phyloP scores from a whole-genome alignment of 345 rosid species.

The Lumnitzera racemosa region DNA sequence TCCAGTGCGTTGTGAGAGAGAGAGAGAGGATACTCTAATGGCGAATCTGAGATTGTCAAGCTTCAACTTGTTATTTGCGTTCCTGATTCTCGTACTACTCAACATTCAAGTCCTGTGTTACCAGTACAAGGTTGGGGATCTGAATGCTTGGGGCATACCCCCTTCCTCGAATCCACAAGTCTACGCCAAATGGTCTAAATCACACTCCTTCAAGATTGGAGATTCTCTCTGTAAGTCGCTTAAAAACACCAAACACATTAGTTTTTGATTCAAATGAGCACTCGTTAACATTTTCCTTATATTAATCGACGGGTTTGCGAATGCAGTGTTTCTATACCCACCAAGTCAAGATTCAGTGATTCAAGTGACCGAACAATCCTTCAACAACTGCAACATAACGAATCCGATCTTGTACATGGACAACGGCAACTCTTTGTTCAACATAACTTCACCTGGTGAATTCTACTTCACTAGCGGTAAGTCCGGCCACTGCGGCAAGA shows the following conservation, averaged over 20 bases:
- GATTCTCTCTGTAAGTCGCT: slow-evolving; percentile 62
- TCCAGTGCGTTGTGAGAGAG: no score
- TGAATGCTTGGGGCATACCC: slow-evolving; percentile 88
- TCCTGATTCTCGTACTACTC: slow-evolving; percentile 3
- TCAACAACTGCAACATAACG: slow-evolving; percentile 61
- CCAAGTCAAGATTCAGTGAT: slow-evolving; percentile 94
- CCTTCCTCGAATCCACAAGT: slow-evolving; percentile 45
- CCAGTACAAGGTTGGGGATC: slow-evolving; percentile 55
- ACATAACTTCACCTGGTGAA: slow-evolving; percentile 55
- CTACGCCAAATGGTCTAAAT: slow-evolving; percentile 70
- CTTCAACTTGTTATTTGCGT: background rate
- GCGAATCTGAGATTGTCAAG: background rate
- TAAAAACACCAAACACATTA: background rate
- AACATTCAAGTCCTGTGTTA: slow-evolving; percentile 1
- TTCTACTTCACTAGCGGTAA: slow-evolving; percentile 80
- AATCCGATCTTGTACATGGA: slow-evolving; percentile 81
- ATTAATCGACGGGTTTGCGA: no score
- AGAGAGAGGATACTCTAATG: no score
- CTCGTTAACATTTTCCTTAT: background rate
- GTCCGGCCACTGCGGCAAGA: slow-evolving; percentile 73
- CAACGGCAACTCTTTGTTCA: slow-evolving; percentile 92
- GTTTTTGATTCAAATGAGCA: background rate
- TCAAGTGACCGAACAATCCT: slow-evolving; percentile 58
- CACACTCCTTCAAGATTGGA: slow-evolving; percentile 54
- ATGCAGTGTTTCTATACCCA: slow-evolving; percentile 88